Evolutionary conservation across 2,329 filamentous ascomycete species (phyloP).

Genomic region (Penicillium freii): DNA sequence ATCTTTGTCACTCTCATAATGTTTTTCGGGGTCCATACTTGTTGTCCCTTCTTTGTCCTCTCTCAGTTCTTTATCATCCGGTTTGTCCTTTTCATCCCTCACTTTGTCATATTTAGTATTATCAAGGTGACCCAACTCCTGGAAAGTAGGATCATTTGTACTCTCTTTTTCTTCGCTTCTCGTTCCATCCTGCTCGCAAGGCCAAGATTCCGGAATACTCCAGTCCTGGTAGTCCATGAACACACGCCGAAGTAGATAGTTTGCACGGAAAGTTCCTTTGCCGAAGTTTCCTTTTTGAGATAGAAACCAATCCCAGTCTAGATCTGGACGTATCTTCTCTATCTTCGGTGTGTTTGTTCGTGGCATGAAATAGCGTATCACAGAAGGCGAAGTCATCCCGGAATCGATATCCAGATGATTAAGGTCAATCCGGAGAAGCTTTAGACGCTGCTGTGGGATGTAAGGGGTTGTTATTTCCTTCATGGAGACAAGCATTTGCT

Average conservation of each 20-base stretch:
- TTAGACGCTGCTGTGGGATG: neutral
- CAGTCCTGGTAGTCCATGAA: constrained; percentile 1
- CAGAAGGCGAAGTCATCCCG: neutral
- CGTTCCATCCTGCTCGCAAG: neutral
- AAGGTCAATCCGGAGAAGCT: neutral
- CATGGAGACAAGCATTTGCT: neutral
- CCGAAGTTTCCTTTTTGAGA: neutral
- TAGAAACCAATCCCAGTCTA: constrained; percentile 1
- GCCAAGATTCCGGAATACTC: neutral
- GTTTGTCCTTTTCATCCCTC: neutral
- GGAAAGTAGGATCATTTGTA: neutral
- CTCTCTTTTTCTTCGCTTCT: neutral
- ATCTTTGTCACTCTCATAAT: neutral
- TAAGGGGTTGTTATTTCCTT: neutral
- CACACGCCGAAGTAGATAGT: neutral
- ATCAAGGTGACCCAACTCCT: neutral
- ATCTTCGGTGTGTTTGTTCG: neutral
- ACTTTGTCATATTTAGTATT: neutral
- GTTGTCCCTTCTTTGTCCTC: neutral
- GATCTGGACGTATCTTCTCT: neutral
- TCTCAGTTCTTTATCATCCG: neutral
- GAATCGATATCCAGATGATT: neutral
- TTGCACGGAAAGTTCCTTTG: neutral
- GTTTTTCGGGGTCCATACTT: neutral
- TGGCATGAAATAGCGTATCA: neutral